Evolutionary conservation across 2,329 filamentous ascomycete genomes (phyloP), one percentile per base, ranked within the genome.

Genomic region (Colletotrichum sp.): DNA sequence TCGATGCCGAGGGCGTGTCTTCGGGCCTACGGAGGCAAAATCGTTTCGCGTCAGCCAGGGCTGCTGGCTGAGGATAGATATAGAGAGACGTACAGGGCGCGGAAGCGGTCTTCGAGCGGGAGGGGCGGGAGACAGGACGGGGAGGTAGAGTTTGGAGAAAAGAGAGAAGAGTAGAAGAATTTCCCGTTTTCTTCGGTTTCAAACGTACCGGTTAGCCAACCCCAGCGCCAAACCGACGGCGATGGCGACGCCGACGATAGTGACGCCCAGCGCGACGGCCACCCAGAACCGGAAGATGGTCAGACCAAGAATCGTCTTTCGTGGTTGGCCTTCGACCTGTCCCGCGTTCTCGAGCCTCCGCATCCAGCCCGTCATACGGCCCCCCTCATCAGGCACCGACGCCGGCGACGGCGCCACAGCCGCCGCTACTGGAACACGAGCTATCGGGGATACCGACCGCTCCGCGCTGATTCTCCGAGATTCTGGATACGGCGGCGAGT

Each of bases 161-260:
- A 66, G 48, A 65, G 64, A 65, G 58, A 75, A 34, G 55, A 43
- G n/a, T 38, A 38, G 24, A 64, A 65, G 43, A 34, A 70, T 21
- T 32, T 32, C 58, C 58, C 58, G 58, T 63, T 63, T 32, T 16
- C n/a, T 30, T 60, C 57, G 30, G n/a, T 32, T 58, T 76, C 74
- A 76, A 65, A 76, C 74, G 66, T 75, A 75, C 61, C 72, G 66
- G 72, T 75, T 75, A 66, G 74, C 72, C 66, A 76, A 58, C 15
- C 74, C 74, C 60, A 76, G 55, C 66, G 36, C 74, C 67, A 76
- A 63, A n/a, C 74, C 74, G 48, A 75, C 72, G 61, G 66, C 74
- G 28, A 76, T 76, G 60, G 74, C 74, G 16, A 75, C 74, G 52
- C 71, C 66, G 32, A 76, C 67, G 26, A 76, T 75, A 21, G 67